Base-by-base conservation (phyloP, 495 filamentous ascomycete genomes). In the Elasticomyces elasticus region DNA sequence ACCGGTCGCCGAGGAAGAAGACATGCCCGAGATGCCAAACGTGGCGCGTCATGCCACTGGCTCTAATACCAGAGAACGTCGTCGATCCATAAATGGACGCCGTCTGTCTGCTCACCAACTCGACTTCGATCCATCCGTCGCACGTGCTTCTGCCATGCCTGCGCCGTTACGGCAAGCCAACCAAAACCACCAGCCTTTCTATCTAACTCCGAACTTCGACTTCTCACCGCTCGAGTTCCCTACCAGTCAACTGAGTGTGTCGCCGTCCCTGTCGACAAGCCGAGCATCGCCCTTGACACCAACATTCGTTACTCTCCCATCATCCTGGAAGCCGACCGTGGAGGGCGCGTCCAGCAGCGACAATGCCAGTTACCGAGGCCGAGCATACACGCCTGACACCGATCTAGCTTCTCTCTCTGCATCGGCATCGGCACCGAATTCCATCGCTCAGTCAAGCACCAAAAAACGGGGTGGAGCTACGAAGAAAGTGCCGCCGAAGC, bases 331-430 rank as follows among this genome's bases (percentile, higher is more conserved):
- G 15, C 27, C 27, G 11, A 24, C 55, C 2, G 31, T 10, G 1
- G 48, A 35, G 12, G 40, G 26, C 2, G 24, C 23, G 2, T 28
- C 22, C 6, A 35, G 42, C 20, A 54, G 50, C 46, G 52, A 55
- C 28, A 28, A 35, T 23, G 44, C 17, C 31, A 33, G 44, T 38
- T 25, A 19, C 4, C 53, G 45, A 1, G 23, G 31, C 38, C 28
- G 53, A 15, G 45, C 45, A 4, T 49, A 37, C 27, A 55, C 53
- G 13, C 53, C 53, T 11, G 53, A 55, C 43, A 55, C 53, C 13
- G 53, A 50, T 27, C 5, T 55, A n/a, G 25, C 35, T n/a, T 49
- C 53, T 10, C 31, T 45, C 17, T 24, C 52, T 13, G 24, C 37
- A 20, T 23, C 52, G 24, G 19, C 15, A 28, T 15, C n/a, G 45